phyloP scores from a whole-genome alignment of 1,284 basidiomycete species.

The Polyporus tsugae region DNA sequence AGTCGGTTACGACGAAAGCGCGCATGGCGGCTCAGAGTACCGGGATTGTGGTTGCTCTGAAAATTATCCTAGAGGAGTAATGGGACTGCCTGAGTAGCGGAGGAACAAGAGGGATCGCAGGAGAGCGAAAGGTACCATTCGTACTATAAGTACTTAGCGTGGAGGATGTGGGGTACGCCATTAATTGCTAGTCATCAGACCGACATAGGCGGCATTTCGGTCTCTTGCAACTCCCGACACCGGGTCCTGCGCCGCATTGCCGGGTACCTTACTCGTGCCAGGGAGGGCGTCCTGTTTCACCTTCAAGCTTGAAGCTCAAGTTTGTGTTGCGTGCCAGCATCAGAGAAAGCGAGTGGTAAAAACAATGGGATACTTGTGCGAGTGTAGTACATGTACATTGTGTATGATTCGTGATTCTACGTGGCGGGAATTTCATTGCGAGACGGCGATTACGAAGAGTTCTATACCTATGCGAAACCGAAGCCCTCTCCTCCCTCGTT shows the following conservation, averaged over 20 bases:
- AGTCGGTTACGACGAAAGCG: conserved; percentile 78
- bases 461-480: conserved; percentile 71
- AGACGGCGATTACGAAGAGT: conserved; percentile 20
- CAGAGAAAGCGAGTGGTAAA: background rate
- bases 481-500: conserved; percentile 95
- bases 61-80: background rate
- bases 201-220: background rate
- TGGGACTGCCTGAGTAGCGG: background rate
- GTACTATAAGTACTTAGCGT: background rate
- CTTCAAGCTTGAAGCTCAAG: background rate
- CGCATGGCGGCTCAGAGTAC: conserved; percentile 62
- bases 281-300: background rate
- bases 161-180: background rate
- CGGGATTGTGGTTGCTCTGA: background rate
- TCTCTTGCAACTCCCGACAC: background rate
- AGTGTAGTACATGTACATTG: conserved; percentile 33
- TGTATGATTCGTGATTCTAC: conserved; percentile 26
- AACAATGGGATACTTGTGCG: conserved; percentile 14
- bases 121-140: background rate
- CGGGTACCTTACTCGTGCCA: background rate
- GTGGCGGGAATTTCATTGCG: conserved; percentile 13
- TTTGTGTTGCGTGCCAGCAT: background rate
- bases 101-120: background rate
- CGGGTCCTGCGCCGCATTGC: background rate
- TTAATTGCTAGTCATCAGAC: background rate